phyloP scores from a whole-genome alignment of 768 basidiomycete species.

The Lactifluus subvellereus region DNA sequence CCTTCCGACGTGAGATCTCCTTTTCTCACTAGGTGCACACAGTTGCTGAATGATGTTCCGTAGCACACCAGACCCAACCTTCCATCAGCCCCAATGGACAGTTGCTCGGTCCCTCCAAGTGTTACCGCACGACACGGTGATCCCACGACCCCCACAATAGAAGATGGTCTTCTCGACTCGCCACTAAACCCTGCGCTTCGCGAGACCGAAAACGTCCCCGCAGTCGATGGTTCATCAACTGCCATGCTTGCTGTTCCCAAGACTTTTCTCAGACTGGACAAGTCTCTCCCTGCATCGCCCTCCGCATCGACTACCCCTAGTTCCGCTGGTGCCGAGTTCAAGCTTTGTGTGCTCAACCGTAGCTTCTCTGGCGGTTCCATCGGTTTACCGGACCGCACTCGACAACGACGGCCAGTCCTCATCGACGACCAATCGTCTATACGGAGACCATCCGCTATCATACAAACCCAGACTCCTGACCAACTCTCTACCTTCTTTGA shows the following conservation, averaged over 20 bases:
- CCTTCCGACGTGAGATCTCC: conserved; percentile 3
- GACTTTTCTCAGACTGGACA: conserved; percentile 19
- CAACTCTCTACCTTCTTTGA: conserved; percentile 1
- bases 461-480: conserved; percentile 12
- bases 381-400: background rate
- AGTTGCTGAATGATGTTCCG: background rate
- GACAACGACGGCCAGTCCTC: conserved; percentile 15
- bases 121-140: background rate
- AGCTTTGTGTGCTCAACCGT: conserved; percentile 2
- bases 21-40: background rate
- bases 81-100: background rate
- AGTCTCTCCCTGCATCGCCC: conserved; percentile 21
- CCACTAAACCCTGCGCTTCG: background rate
- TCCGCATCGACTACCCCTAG: background rate
- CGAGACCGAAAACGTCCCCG: background rate
- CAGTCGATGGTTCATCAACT: background rate
- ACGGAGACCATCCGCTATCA: conserved; percentile 12
- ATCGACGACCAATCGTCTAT: conserved; percentile 15
- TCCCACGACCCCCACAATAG: background rate
- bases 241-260: conserved; percentile 7
- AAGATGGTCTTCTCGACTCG: background rate
- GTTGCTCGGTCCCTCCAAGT: conserved; percentile 3
- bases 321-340: conserved; percentile 1
- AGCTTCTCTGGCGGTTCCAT: conserved; percentile 13
- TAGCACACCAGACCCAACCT: background rate